Evolutionary conservation across 192 early-diverging fungal species (phyloP).

Genomic region (Coemansia sp.): DNA sequence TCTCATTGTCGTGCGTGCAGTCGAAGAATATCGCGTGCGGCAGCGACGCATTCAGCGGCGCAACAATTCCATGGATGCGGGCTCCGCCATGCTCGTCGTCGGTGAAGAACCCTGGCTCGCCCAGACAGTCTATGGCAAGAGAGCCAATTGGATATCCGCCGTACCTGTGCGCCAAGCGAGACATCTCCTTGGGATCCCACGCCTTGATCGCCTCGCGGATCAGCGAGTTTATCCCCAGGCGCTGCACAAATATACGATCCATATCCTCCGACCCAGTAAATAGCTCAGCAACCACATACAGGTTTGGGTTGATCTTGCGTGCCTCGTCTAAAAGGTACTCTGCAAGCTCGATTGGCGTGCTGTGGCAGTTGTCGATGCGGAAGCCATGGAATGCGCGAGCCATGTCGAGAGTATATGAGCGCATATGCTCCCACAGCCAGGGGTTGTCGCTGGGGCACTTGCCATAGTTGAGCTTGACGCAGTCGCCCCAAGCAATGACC

Average conservation of each 20-base stretch:
- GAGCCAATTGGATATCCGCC: constrained; percentile 92
- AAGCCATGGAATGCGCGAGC: constrained; percentile 92
- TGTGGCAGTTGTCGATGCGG: constrained; percentile 99
- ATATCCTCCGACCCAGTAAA: constrained; percentile 97
- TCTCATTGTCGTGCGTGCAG: constrained; percentile 99
- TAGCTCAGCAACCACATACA: constrained; percentile 97
- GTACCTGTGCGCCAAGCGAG: constrained; percentile 85
- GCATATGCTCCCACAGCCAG: constrained; percentile 97
- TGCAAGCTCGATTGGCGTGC: constrained; percentile 94
- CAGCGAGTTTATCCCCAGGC: constrained; percentile 94
- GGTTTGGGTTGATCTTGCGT: constrained; percentile 78
- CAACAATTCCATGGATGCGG: constrained; percentile 57
- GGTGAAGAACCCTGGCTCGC: constrained; percentile 44
- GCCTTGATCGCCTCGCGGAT: constrained; percentile 99
- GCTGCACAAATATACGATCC: constrained; percentile 89
- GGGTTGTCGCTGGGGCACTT: constrained; percentile 79
- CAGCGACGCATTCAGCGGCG: constrained; percentile 73
- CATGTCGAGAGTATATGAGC: constrained; percentile 83
- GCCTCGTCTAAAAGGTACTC: constrained; percentile 90
- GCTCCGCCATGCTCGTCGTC: constrained; percentile 56
- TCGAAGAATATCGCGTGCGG: constrained; percentile 98
- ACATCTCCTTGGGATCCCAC: constrained; percentile 89
- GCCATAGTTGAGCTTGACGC: constrained; percentile 98
- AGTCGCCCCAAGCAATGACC: constrained; percentile 99
- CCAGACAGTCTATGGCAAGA: constrained; percentile 74